These are phyloP conservation scores for Blastobotrys buckinghamii DNA, from an alignment of 1,139 yeast species.

Conservation along the genomic window DNA sequence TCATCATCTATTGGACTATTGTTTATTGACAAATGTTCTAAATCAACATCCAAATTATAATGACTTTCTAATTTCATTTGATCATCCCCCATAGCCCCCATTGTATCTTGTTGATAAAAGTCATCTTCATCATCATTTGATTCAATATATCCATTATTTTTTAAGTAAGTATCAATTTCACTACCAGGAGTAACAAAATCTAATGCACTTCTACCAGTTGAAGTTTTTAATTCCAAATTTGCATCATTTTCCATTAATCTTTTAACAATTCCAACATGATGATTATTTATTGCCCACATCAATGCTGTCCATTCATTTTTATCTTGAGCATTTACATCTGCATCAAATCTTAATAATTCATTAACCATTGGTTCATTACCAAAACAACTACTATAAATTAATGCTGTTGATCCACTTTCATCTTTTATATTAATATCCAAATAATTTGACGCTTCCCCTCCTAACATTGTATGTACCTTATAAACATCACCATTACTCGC, in stretches of 20 bases:
- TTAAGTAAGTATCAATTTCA: slow-evolving; percentile 29
- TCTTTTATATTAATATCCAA: slow-evolving; percentile 35
- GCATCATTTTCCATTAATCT: slow-evolving; percentile 36
- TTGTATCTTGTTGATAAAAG: slow-evolving; percentile 16
- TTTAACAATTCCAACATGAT: slow-evolving; percentile 33
- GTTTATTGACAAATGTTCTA: slow-evolving; percentile 22
- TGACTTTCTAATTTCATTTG: slow-evolving; percentile 30
- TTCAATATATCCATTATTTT: slow-evolving; percentile 25
- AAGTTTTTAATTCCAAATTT: slow-evolving; percentile 26
- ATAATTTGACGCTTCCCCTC: slow-evolving; percentile 20
- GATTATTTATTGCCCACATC: slow-evolving; percentile 43
- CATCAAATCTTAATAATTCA: slow-evolving; percentile 36
- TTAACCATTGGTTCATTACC: slow-evolving; percentile 37
- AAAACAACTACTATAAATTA: slow-evolving; percentile 38
- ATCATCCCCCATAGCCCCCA: slow-evolving; percentile 10
- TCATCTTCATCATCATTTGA: slow-evolving; percentile 18
- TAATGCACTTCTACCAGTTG: slow-evolving; percentile 35
- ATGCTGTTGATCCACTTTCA: slow-evolving; percentile 36
- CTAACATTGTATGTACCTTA: slow-evolving; percentile 28
- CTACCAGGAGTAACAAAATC: slow-evolving; percentile 34
- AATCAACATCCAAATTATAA: slow-evolving; percentile 30
- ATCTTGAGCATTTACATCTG: slow-evolving; percentile 36
- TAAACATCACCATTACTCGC: slow-evolving; percentile 34
- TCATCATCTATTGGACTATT: background rate
- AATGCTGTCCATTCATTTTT: slow-evolving; percentile 40